Percentiles rank a stretch among this genome's conserved stretches.
Evolutionary conservation across 176 grass and related monocot genomes (phyloP).

Genomic region (Guadua angustifolia): DNA sequence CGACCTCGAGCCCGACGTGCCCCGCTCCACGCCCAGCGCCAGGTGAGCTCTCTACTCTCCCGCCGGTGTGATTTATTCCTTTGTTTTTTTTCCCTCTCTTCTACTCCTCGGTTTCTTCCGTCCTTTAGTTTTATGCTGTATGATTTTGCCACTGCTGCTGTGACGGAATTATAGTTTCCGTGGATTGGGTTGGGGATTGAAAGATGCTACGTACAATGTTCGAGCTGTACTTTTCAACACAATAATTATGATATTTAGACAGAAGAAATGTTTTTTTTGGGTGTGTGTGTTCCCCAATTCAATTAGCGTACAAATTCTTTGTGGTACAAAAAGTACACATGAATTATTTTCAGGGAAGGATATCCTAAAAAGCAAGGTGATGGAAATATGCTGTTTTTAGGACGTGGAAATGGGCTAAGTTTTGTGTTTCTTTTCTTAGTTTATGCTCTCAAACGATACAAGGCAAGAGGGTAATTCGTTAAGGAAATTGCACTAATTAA

Average conservation of each 20-base stretch:
- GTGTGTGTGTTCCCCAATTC: neutral
- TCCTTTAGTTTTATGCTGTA: neutral
- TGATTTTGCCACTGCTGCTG: slow-evolving; percentile 19
- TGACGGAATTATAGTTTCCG: neutral
- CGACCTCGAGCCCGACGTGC: slow-evolving; percentile 81
- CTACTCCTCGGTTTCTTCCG: neutral
- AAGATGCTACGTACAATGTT: neutral
- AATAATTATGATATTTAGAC: neutral
- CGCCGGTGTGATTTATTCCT: neutral
- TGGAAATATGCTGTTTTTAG: neutral
- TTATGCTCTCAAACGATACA: neutral
- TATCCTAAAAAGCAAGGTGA: neutral
- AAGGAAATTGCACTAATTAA: slow-evolving; percentile 17
- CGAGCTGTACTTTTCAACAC: neutral
- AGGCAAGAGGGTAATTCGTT: neutral
- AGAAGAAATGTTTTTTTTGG: neutral
- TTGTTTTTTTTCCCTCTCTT: neutral
- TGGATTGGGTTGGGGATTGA: neutral
- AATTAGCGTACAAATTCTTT: neutral
- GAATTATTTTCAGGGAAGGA: neutral
- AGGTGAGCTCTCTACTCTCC: slow-evolving; percentile 48
- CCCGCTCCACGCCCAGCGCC: slow-evolving; percentile 63
- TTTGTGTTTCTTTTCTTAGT: slow-evolving; percentile 25
- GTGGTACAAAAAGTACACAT: neutral
- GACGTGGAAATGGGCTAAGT: slow-evolving; percentile 15